phyloP scores from a whole-genome alignment of 2,329 filamentous ascomycete genomes.

The Nemania serpens region DNA sequence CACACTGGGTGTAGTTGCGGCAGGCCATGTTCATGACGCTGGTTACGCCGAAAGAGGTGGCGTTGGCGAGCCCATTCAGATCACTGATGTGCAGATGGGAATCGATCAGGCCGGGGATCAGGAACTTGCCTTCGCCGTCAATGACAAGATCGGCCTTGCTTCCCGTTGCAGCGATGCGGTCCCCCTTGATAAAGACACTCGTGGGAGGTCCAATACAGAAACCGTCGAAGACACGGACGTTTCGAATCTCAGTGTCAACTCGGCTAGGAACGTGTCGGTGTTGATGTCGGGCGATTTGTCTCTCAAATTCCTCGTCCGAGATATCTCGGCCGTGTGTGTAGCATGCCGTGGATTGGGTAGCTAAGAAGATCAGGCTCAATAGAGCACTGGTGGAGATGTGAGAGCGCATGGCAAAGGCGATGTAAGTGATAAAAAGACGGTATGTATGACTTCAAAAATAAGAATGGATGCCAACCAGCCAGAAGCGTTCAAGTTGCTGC shows the following conservation, averaged over 20 bases:
- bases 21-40: neutral
- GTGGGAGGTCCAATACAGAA: constrained; percentile 5
- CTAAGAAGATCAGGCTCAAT: neutral
- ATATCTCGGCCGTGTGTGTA: neutral
- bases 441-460: neutral
- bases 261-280: neutral
- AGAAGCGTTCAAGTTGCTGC: neutral
- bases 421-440: neutral
- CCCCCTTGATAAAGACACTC: neutral
- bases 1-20: neutral
- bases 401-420: neutral
- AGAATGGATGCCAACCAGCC: neutral
- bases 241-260: neutral
- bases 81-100: neutral
- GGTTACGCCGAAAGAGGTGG: neutral
- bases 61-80: neutral
- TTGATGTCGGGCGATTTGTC: neutral
- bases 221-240: neutral
- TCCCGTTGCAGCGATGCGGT: neutral
- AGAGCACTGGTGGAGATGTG: neutral
- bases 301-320: neutral
- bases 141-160: neutral
- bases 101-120: neutral
- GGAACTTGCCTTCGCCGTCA: neutral
- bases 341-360: neutral